Evolutionary conservation across 176 grass and related monocot genomes (phyloP).

Genomic region (Secale cereale): DNA sequence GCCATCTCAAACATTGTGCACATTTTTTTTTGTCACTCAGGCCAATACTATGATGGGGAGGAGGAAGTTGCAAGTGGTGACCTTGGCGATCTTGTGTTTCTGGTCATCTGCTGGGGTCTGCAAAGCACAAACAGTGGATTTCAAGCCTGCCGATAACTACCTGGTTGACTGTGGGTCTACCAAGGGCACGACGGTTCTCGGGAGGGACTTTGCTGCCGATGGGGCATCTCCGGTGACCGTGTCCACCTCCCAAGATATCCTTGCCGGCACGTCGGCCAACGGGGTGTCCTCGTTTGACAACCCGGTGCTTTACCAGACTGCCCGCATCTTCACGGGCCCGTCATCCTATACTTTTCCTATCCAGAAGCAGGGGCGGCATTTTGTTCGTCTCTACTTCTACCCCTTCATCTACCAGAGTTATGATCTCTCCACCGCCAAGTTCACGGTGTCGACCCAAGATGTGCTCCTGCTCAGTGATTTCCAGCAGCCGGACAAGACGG

Average conservation of each 20-base stretch:
- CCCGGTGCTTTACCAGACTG: constrained; percentile 58
- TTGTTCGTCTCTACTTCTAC: constrained; percentile 84
- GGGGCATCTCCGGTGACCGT: constrained; percentile 49
- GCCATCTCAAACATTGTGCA: constrained; percentile 23
- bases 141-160: constrained; percentile 74
- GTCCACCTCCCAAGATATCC: constrained; percentile 49
- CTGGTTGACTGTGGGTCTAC: constrained; percentile 78
- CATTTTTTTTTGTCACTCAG: constrained; percentile 36
- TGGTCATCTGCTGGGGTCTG: constrained; percentile 39
- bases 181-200: constrained; percentile 53
- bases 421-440: constrained; percentile 66
- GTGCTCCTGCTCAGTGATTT: constrained; percentile 70
- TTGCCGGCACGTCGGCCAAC: constrained; percentile 50
- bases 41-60: constrained; percentile 42
- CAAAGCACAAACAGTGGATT: constrained; percentile 47
- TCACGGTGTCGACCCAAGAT: constrained; percentile 86
- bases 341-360: constrained; percentile 86
- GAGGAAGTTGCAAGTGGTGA: constrained; percentile 21
- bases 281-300: constrained; percentile 49
- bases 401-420: constrained; percentile 73
- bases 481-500: constrained; percentile 53
- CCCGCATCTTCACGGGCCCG: constrained; percentile 64
- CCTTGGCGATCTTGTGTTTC: constrained; percentile 34
- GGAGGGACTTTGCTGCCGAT: constrained; percentile 66
- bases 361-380: constrained; percentile 78